Conservation (phyloP, 2,329 filamentous ascomycete species). For the Daldinia eschscholtzii region DNA sequence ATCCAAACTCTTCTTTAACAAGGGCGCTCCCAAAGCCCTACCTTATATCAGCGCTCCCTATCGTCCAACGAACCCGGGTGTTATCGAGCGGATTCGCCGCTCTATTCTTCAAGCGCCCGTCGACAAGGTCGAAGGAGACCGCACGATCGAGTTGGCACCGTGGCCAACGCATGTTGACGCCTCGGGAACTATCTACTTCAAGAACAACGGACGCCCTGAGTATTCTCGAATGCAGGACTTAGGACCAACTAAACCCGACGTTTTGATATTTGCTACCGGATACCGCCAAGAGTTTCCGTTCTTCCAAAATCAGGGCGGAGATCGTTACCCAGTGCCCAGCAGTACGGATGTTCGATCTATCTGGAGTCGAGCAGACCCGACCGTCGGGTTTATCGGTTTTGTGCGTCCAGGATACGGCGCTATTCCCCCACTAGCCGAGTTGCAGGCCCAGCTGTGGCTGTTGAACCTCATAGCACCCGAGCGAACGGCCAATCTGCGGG, state of each 20-base stretch:
- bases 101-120: slow-evolving; percentile 49
- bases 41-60: slow-evolving; percentile 38
- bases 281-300: slow-evolving; percentile 59
- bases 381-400: slow-evolving; percentile 61
- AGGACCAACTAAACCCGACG: slow-evolving; percentile 51
- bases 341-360: slow-evolving; percentile 60
- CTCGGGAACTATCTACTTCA: slow-evolving; percentile 55
- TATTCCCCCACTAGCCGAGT: slow-evolving; percentile 62
- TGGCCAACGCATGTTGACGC: slow-evolving; percentile 58
- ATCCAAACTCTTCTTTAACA: slow-evolving; percentile 55
- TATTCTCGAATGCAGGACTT: slow-evolving; percentile 43
- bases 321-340: slow-evolving; percentile 56
- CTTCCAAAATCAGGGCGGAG: slow-evolving; percentile 49
- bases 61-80: slow-evolving; percentile 48
- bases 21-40: slow-evolving; percentile 34
- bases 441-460: slow-evolving; percentile 63
- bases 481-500: slow-evolving; percentile 17
- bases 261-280: slow-evolving; percentile 62
- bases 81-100: slow-evolving; percentile 54
- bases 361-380: slow-evolving; percentile 57
- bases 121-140: slow-evolving; percentile 56
- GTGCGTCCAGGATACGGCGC: slow-evolving; percentile 59
- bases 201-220: slow-evolving; percentile 48
- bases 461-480: slow-evolving; percentile 52
- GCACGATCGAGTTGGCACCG: slow-evolving; percentile 58